Percentiles rank a stretch among this genome's conserved stretches.
Conservation (phyloP, 169 alveolate genomes). For the Eimeria acervulina region DNA sequence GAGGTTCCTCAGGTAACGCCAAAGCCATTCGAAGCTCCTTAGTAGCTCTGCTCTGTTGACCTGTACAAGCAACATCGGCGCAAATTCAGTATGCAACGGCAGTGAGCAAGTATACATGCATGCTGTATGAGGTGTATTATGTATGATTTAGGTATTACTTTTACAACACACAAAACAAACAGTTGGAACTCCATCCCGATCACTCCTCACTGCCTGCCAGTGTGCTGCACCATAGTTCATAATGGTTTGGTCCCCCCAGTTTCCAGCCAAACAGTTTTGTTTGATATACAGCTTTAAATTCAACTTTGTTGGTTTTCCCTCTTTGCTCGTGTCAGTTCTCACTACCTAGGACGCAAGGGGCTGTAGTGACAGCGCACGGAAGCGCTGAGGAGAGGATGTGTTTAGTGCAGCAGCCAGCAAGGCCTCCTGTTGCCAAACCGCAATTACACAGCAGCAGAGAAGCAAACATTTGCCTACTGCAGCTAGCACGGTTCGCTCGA, state of each 20-base stretch:
- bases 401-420: slow-evolving; percentile 49
- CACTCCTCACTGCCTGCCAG: background rate
- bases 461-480: background rate
- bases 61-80: background rate
- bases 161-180: background rate
- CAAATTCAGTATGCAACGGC: background rate
- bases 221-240: background rate
- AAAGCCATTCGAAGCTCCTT: slow-evolving; percentile 51
- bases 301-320: background rate
- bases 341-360: slow-evolving; percentile 60
- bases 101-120: background rate
- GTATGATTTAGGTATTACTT: background rate
- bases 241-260: background rate
- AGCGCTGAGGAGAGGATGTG: slow-evolving; percentile 63
- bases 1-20: slow-evolving; percentile 37
- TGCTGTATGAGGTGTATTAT: background rate
- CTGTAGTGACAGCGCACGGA: slow-evolving; percentile 54
- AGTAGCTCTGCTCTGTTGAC: slow-evolving; percentile 1
- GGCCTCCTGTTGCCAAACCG: slow-evolving; percentile 15
- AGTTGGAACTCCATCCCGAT: background rate
- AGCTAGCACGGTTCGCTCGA: background rate
- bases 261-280: background rate
- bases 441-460: background rate
- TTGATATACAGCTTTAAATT: background rate
- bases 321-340: background rate